phyloP scores from a whole-genome alignment of 1,284 basidiomycete genomes.

The Boletus semigastroideus region DNA sequence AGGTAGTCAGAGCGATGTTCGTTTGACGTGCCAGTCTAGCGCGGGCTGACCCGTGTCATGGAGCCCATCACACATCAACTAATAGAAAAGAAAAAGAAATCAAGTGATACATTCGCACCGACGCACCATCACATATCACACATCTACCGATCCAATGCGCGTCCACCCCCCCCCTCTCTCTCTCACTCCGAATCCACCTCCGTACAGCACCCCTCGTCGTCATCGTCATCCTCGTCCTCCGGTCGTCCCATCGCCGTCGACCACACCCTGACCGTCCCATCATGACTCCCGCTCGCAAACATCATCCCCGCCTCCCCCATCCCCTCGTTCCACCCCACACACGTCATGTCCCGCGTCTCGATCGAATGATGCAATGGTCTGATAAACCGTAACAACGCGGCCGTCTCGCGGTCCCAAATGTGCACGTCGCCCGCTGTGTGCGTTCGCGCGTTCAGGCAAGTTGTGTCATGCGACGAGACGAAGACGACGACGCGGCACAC shows the following conservation, averaged over 20 bases:
- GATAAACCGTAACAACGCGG: slow-evolving; percentile 61
- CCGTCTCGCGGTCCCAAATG: slow-evolving; percentile 80
- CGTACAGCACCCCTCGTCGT: too few species aligned
- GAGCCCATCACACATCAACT: too few species aligned
- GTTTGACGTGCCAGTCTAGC: too few species aligned
- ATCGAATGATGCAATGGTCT: slow-evolving; percentile 42
- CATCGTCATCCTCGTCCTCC: not conserved
- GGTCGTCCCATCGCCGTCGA: slow-evolving; percentile 33
- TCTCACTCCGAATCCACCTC: too few species aligned
- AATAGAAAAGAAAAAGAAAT: too few species aligned
- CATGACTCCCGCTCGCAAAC: slow-evolving; percentile 77
- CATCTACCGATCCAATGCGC: too few species aligned
- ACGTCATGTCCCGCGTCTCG: slow-evolving; percentile 63
- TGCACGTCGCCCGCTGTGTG: slow-evolving; percentile 74
- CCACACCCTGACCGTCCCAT: slow-evolving; percentile 72
- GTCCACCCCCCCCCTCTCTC: too few species aligned
- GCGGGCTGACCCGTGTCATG: too few species aligned
- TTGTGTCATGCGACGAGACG: not conserved
- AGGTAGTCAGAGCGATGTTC: too few species aligned
- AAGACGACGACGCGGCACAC: not conserved
- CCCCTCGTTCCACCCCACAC: slow-evolving; percentile 73
- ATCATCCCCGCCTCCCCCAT: slow-evolving; percentile 60
- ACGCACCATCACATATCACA: too few species aligned
- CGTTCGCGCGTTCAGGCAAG: not conserved
- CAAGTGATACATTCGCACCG: too few species aligned